Conservation (phyloP, 345 rosid species). For the Heritiera littoralis region DNA sequence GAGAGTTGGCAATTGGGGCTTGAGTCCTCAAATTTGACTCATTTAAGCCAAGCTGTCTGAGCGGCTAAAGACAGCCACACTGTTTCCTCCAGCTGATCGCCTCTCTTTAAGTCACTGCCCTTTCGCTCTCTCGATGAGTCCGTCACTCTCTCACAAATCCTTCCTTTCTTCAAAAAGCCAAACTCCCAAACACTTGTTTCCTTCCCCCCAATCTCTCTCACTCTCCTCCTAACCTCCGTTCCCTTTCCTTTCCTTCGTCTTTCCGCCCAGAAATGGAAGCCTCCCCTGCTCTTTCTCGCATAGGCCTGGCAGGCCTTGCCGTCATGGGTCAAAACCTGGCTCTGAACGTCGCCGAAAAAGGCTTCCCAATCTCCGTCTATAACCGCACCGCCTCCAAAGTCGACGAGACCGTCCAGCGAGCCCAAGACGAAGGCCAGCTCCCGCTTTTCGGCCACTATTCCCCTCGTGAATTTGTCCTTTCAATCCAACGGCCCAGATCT, state of each 20-base stretch:
- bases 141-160: slow-evolving; percentile 32
- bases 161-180: too few relatives aligned
- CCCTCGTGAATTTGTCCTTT: slow-evolving; percentile 89
- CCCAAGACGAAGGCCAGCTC: slow-evolving; percentile 64
- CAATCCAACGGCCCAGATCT: slow-evolving; percentile 83
- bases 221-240: not conserved
- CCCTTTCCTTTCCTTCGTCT: not conserved
- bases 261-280: slow-evolving; percentile 53
- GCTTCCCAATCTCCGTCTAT: slow-evolving; percentile 93
- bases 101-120: slow-evolving; percentile 34
- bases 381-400: slow-evolving; percentile 86
- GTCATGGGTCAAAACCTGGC: slow-evolving; percentile 99
- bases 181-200: too few relatives aligned
- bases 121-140: slow-evolving; percentile 73
- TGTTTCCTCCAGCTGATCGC: slow-evolving; percentile 35
- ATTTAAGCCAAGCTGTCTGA: too few relatives aligned
- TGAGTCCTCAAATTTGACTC: not conserved
- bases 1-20: too few relatives aligned
- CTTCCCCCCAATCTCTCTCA: not conserved
- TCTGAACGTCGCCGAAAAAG: slow-evolving; percentile 88
- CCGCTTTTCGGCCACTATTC: slow-evolving; percentile 74
- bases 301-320: slow-evolving; percentile 92
- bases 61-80: not conserved
- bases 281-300: slow-evolving; percentile 61
- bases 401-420: slow-evolving; percentile 83